These are phyloP conservation scores for Pseudoturritis turrita DNA, from an alignment of 345 rosid genomes.

Conservation along the genomic window DNA sequence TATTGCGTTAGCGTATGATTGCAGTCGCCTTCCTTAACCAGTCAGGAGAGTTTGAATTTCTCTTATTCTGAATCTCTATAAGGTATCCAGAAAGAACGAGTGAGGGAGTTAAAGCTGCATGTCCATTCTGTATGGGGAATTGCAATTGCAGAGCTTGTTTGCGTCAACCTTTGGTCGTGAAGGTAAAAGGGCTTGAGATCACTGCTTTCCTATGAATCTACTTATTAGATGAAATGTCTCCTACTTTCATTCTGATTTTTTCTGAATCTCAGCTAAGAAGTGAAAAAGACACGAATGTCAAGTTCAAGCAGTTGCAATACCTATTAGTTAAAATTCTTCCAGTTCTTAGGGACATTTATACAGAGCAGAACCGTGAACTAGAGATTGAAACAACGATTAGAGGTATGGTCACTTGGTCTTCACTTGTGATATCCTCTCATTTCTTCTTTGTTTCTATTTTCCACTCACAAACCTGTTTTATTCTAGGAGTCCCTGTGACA, in stretches of 20 bases:
- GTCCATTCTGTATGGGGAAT: constrained; percentile 25
- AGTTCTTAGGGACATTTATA: constrained; percentile 18
- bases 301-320: constrained; percentile 35
- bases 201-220: background rate
- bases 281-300: constrained; percentile 7
- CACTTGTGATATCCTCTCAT: background rate
- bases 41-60: background rate
- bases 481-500: constrained; percentile 15
- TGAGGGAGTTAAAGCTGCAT: constrained; percentile 8
- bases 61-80: background rate
- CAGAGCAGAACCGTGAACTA: constrained; percentile 29
- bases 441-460: background rate
- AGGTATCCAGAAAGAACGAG: constrained; percentile 26
- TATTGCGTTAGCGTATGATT: background rate
- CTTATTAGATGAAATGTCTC: background rate
- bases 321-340: constrained; percentile 32
- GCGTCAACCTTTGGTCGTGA: constrained; percentile 20
- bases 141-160: constrained; percentile 31
- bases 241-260: background rate
- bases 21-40: background rate
- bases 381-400: constrained; percentile 25
- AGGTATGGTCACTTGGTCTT: constrained; percentile 10
- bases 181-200: constrained; percentile 17
- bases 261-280: background rate
- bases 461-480: background rate